Base-by-base conservation (phyloP, 768 basidiomycete genomes). In the Goffeauzyma gilvescens region DNA sequence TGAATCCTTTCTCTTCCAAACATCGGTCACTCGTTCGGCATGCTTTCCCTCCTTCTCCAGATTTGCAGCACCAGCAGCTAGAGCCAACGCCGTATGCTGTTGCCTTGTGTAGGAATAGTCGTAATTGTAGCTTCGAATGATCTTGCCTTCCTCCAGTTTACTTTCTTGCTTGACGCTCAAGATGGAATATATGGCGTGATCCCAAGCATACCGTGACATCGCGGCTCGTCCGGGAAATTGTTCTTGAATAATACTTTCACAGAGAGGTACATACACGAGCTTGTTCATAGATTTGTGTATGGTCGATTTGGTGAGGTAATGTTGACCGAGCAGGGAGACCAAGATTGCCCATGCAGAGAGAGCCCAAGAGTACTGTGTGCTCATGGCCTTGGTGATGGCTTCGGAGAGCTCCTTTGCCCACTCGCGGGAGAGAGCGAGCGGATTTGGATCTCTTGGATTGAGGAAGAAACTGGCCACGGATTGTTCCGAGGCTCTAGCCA, bases 171-270 rank as follows among this genome's bases (percentile, higher is more conserved):
- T 49, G 6, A 51, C 43, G 13, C 53, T 42, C 4, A 62, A 43
- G 37, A 60, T 60, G 1, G 57, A 51, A 40, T 60, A 54, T 15
- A 60, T 53, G 21, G 59, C 57, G 38, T 60, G 59, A 24, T 53
- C 51, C 57, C 59, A 63, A 3, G 61, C 59, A 3, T 47, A 40
- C 33, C 55, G 37, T 13, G 55, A 48, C 6, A 48, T 20, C 28
- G 17, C 22, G n/a, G 30, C 27, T 6, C 42, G 41, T 6, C 41
- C 38, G 7, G 46, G 15, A 12, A 30, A 38, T 5, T 40, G 26
- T n/a, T 33, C 8, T 25, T 55, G 21, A 57, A 44, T 5, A 50
- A 27, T 1, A 51, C 47, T 42, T 54, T 49, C 20, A 38, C 41
- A 20, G 42, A 20, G 39, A 57, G 56, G 18, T 45, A 62, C 58